These are phyloP conservation scores for Scleroderma citrinum DNA, from an alignment of 768 basidiomycete genomes.

Conservation along the genomic window DNA sequence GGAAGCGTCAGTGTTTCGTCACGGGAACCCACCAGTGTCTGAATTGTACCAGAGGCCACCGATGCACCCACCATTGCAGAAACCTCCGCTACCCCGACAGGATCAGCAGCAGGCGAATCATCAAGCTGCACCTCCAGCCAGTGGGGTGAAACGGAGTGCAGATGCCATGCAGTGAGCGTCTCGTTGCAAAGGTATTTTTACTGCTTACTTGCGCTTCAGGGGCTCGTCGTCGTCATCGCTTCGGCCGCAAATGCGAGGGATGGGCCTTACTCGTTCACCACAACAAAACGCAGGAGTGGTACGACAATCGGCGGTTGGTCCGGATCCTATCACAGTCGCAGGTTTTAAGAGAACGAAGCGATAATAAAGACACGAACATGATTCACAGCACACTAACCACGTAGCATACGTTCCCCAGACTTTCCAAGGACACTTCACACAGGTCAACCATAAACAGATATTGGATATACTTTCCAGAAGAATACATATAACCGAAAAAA, in stretches of 20 bases:
- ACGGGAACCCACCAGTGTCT: slow-evolving; percentile 38
- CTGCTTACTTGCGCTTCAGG: slow-evolving; percentile 4
- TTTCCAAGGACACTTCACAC: too few relatives aligned
- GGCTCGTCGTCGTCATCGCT: slow-evolving; percentile 17
- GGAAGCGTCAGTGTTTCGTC: slow-evolving; percentile 39
- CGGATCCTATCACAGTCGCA: slow-evolving; percentile 21
- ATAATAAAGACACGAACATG: slow-evolving; percentile 17
- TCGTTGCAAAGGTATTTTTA: neutral
- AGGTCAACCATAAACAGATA: too few relatives aligned
- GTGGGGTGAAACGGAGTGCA: slow-evolving; percentile 28
- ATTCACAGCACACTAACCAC: too few relatives aligned
- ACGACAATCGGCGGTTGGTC: slow-evolving; percentile 26
- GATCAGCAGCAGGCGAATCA: slow-evolving; percentile 6
- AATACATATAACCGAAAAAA: too few relatives aligned
- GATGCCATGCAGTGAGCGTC: slow-evolving; percentile 29
- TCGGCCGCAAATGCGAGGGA: slow-evolving; percentile 27
- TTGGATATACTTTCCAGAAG: too few relatives aligned
- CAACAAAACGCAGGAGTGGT: slow-evolving; percentile 8
- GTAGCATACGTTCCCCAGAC: neutral
- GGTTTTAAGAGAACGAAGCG: slow-evolving; percentile 39
- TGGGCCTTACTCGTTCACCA: slow-evolving; percentile 36
- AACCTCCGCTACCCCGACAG: slow-evolving; percentile 1
- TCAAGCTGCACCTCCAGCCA: slow-evolving; percentile 5
- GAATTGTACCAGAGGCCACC: slow-evolving; percentile 6
- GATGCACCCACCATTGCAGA: slow-evolving; percentile 4